phyloP scores from a whole-genome alignment of 2,329 filamentous ascomycete genomes.

The Verticillium longisporum region DNA sequence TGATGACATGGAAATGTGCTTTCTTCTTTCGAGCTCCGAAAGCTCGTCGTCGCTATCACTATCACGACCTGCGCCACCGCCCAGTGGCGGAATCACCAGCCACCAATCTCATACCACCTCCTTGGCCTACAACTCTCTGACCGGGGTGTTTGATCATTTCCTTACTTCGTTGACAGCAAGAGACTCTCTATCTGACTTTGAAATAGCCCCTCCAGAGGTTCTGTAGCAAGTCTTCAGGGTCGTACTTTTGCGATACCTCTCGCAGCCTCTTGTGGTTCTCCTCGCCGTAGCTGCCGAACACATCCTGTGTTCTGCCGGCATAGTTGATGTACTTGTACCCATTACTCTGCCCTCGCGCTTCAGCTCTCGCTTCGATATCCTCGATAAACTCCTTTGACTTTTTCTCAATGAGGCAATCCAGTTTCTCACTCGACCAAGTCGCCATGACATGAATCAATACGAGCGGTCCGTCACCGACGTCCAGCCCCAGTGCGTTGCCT shows the following conservation, averaged over 20 bases:
- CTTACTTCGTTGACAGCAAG: background rate
- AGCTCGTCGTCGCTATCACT: background rate
- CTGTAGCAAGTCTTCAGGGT: slow-evolving; percentile 18
- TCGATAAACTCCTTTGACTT: slow-evolving; percentile 12
- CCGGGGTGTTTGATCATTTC: too few species aligned
- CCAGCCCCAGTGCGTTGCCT: slow-evolving; percentile 33
- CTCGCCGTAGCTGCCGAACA: slow-evolving; percentile 28
- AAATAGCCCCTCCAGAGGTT: slow-evolving; percentile 17
- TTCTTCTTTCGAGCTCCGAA: background rate
- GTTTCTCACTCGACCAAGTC: slow-evolving; percentile 15
- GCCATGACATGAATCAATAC: slow-evolving; percentile 22
- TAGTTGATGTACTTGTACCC: slow-evolving; percentile 29
- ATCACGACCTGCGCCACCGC: background rate
- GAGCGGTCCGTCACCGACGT: slow-evolving; percentile 23
- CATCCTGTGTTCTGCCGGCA: slow-evolving; percentile 26
- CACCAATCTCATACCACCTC: background rate
- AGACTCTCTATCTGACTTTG: slow-evolving; percentile 4
- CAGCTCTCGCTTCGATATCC: slow-evolving; percentile 18
- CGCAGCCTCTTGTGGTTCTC: slow-evolving; percentile 21
- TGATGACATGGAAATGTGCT: background rate
- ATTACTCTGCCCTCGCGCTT: slow-evolving; percentile 18
- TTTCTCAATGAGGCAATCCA: slow-evolving; percentile 22
- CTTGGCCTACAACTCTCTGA: background rate
- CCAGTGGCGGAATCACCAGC: background rate
- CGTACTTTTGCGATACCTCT: slow-evolving; percentile 16